phyloP scores from a whole-genome alignment of 148 eudicot genomes.

The Polygonum aviculare region DNA sequence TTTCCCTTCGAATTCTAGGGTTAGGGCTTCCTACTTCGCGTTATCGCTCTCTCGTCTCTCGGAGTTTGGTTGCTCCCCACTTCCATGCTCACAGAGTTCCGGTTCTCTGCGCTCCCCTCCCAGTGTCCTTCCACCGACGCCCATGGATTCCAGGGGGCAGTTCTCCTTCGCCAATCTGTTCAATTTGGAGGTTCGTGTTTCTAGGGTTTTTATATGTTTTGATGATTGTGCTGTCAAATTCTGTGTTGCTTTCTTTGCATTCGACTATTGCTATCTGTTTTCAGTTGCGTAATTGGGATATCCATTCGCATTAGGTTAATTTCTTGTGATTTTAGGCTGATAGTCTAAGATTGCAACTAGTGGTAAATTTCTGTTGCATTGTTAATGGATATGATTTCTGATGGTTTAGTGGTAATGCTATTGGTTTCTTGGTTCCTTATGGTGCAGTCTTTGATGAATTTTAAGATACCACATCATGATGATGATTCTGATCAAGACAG shows the following conservation, averaged over 20 bases:
- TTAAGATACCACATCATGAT: slow-evolving; percentile 67
- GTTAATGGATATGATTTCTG: neutral
- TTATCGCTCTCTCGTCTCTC: slow-evolving; percentile 6
- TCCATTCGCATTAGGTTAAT: neutral
- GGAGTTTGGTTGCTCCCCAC: slow-evolving; percentile 2
- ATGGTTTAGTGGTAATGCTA: slow-evolving; percentile 8
- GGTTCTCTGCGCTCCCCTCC: slow-evolving; percentile 9
- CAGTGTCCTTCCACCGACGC: slow-evolving; percentile 7
- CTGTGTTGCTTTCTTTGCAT: neutral
- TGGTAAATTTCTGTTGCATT: neutral
- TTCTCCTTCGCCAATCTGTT: slow-evolving; percentile 57
- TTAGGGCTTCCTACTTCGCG: slow-evolving; percentile 20
- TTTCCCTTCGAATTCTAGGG: slow-evolving; percentile 32
- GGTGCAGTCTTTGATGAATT: slow-evolving; percentile 85
- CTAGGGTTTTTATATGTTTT: slow-evolving; percentile 12
- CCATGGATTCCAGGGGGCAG: slow-evolving; percentile 35
- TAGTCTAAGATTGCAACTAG: neutral
- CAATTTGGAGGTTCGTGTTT: slow-evolving; percentile 70
- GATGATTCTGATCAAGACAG: slow-evolving; percentile 80
- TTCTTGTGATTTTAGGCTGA: slow-evolving; percentile 1
- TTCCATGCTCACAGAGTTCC: slow-evolving; percentile 11
- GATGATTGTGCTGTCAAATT: neutral
- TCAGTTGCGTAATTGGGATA: neutral
- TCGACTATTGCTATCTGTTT: neutral
- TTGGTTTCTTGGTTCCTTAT: slow-evolving; percentile 5